phyloP scores from a whole-genome alignment of 2,329 filamentous ascomycete species.

The Aaosphaeria arxii region DNA sequence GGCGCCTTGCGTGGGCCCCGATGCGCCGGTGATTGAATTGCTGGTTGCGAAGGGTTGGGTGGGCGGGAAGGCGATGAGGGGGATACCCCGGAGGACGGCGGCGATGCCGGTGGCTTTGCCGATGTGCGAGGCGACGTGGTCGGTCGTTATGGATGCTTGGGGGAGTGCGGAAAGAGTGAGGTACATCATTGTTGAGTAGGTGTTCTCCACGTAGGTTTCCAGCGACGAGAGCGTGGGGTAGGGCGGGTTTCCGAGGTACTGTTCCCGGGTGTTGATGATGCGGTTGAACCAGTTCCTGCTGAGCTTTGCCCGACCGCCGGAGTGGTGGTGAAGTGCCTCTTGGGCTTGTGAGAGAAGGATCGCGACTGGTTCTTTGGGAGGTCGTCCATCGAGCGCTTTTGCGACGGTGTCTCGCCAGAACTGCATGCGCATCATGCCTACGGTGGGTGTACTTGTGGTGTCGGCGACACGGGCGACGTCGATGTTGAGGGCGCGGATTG shows the following conservation, averaged over 20 bases:
- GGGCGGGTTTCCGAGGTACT: conserved; percentile 78
- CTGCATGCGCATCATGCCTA: conserved; percentile 85
- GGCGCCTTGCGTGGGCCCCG: conserved; percentile 55
- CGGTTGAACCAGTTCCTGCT: conserved; percentile 60
- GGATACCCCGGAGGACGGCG: conserved; percentile 81
- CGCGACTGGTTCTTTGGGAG: conserved; percentile 88
- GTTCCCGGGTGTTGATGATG: conserved; percentile 77
- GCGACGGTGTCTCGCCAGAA: conserved; percentile 90
- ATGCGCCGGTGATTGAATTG: conserved; percentile 30
- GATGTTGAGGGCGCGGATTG: conserved; percentile 87
- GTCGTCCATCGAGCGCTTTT: conserved; percentile 70
- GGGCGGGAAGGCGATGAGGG: conserved; percentile 77
- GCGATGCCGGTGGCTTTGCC: conserved; percentile 90
- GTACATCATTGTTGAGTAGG: conserved; percentile 90
- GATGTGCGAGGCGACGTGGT: conserved; percentile 92
- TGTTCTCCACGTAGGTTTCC: conserved; percentile 90
- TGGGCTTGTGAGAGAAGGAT: conserved; percentile 75
- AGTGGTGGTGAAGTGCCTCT: conserved; percentile 52
- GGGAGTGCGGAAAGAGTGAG: conserved; percentile 77
- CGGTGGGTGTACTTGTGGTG: conserved; percentile 79
- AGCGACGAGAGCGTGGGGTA: conserved; percentile 70
- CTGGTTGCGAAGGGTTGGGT: conserved; percentile 53
- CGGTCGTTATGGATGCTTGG: conserved; percentile 76
- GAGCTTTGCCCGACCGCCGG: conserved; percentile 47
- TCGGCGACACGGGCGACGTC: conserved; percentile 89